phyloP scores from a whole-genome alignment of 2,329 filamentous ascomycete species.

The Exophiala sp. region DNA sequence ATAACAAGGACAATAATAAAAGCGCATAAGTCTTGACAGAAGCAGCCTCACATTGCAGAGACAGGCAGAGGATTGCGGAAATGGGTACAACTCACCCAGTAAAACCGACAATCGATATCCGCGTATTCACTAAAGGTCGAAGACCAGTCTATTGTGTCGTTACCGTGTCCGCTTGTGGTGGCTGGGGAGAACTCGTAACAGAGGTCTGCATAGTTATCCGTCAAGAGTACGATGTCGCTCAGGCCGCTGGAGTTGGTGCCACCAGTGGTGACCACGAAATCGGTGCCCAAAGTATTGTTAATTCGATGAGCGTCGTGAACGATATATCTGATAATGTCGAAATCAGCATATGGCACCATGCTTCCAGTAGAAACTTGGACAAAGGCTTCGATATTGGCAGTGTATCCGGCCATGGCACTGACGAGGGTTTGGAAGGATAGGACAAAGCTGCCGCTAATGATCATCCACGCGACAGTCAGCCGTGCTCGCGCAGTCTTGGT shows the following conservation, averaged over 20 bases:
- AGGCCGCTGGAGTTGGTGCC: background rate
- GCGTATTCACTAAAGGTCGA: background rate
- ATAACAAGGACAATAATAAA: background rate
- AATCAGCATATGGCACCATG: conserved; percentile 30
- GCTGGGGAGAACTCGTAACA: background rate
- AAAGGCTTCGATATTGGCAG: conserved; percentile 30
- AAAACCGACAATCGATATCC: background rate
- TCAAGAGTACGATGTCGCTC: background rate
- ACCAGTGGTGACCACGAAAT: conserved; percentile 3
- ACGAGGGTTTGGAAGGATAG: conserved; percentile 33
- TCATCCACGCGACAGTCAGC: conserved; percentile 33
- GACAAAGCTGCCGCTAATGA: conserved; percentile 32
- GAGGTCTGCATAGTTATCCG: background rate
- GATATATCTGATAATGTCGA: conserved; percentile 25
- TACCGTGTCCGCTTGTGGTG: no score
- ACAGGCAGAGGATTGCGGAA: background rate
- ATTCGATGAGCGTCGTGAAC: conserved; percentile 20
- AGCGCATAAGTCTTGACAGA: background rate
- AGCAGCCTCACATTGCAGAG: no score
- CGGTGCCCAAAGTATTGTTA: conserved; percentile 1
- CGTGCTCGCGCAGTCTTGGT: conserved; percentile 18
- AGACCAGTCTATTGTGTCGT: background rate
- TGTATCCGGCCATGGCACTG: conserved; percentile 39
- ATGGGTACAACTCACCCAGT: background rate
- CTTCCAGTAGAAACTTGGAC: conserved; percentile 28